Evolutionary conservation across 1,139 yeast genomes (phyloP), one percentile per base, ranked within the genome.

Genomic region (Trichomonascaceae sp.): DNA sequence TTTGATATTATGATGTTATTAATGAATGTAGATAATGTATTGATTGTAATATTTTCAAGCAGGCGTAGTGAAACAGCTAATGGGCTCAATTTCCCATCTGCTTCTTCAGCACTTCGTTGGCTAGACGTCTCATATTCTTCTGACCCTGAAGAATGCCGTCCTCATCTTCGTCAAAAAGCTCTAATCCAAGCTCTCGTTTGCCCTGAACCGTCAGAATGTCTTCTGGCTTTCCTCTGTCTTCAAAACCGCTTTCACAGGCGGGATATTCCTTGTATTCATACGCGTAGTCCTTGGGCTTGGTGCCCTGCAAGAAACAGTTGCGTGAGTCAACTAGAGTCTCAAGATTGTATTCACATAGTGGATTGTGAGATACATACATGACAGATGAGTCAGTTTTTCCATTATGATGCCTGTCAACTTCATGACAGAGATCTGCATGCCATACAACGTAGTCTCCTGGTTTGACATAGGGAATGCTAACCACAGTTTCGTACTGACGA

Each of bases 361-460:
- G 78, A 32, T 62, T 65, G 1, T 71, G 68, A 1, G 77, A 73
- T 50, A 70, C 66, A 54, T 70, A 72, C 60, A 73, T 55, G 6
- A 76, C 81, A 6, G 75, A 68, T 2, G 81, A 74, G 57, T 74
- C 75, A 2, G 60, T 57, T 12, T 53, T 51, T 1, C 81, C 81
- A 18, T 56, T 57, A 58, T 77, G 80, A 4, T 65, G 67, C 20
- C 66, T 63, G 57, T 78, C 81, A 9, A 78, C 81, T n/a, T 75
- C 75, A 62, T 78, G 82, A 24, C 74, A 68, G 44, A 71, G 53
- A 59, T 78, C 82, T 55, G 74, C 68, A 61, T 79, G 82, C 82
- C 82, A 79, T 52, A 73, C 74, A 0, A 78, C 80, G 58, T 69
- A 74, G 58, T 77, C 79, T 1, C 70, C 70, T 15, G 70, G 68